Conservation (phyloP, 1,284 basidiomycete species). For the Melanopsichium pennsylvanicum region DNA sequence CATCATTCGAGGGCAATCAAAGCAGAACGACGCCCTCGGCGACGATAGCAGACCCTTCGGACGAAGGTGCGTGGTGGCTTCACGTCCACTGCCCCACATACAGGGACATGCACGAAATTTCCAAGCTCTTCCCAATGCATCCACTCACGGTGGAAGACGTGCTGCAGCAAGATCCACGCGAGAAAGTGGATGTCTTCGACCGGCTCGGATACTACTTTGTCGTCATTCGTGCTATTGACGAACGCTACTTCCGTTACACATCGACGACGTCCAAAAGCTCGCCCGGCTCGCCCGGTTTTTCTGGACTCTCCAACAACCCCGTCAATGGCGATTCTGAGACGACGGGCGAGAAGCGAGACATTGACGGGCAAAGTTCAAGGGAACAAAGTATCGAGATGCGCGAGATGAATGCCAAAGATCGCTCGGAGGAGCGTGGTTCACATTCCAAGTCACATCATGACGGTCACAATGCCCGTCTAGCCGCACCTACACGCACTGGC, state of each 20-base stretch:
- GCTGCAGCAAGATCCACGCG: slow-evolving; percentile 88
- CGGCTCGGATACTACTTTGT: slow-evolving; percentile 92
- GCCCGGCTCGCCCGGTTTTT: slow-evolving; percentile 19
- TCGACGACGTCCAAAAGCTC: slow-evolving; percentile 54
- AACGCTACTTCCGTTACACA: slow-evolving; percentile 71
- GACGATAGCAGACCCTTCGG: slow-evolving; percentile 1
- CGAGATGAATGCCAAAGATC: slow-evolving; percentile 9
- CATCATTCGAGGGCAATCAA: slow-evolving; percentile 6
- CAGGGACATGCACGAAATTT: slow-evolving; percentile 86
- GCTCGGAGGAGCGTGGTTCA: not conserved
- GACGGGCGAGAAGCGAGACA: slow-evolving; percentile 9
- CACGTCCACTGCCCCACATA: slow-evolving; percentile 89
- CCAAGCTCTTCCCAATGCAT: slow-evolving; percentile 88
- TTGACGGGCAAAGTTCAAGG: not conserved
- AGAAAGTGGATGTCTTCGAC: slow-evolving; percentile 89
- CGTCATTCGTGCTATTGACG: slow-evolving; percentile 82
- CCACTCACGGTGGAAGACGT: slow-evolving; percentile 95
- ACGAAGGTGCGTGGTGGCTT: slow-evolving; percentile 79
- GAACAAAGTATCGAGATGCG: slow-evolving; percentile 38
- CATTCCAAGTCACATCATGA: not conserved
- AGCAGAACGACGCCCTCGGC: slow-evolving; percentile 8
- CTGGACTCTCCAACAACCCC: slow-evolving; percentile 13
- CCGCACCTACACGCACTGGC: slow-evolving; percentile 29
- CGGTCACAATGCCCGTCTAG: slow-evolving; percentile 18
- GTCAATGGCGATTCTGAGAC: slow-evolving; percentile 19